phyloP scores from a whole-genome alignment of 2,329 filamentous ascomycete genomes.

The Aschersonia sp. region DNA sequence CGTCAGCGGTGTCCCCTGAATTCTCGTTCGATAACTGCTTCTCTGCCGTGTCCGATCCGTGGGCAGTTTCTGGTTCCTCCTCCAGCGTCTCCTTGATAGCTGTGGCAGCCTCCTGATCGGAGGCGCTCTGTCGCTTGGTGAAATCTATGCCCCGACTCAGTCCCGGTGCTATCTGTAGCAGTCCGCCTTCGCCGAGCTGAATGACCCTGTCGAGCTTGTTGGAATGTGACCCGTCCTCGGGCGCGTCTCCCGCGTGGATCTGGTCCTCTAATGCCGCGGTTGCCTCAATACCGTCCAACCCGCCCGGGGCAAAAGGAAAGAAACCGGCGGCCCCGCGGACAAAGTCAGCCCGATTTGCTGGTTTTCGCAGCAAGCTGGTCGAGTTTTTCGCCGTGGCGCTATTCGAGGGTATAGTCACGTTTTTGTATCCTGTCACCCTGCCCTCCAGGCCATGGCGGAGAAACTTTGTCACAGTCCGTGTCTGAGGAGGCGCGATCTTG shows the following conservation, averaged over 20 bases:
- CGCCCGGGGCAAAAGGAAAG: slow-evolving; percentile 86
- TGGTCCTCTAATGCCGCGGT: slow-evolving; percentile 75
- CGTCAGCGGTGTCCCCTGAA: slow-evolving; percentile 13
- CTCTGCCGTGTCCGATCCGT: slow-evolving; percentile 12
- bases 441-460: slow-evolving; percentile 83
- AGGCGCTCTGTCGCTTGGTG: slow-evolving; percentile 37
- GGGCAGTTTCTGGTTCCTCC: slow-evolving; percentile 30
- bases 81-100: slow-evolving; percentile 54
- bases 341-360: slow-evolving; percentile 76
- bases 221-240: slow-evolving; percentile 25
- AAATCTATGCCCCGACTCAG: slow-evolving; percentile 67
- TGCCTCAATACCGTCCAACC: slow-evolving; percentile 73
- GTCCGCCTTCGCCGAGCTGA: slow-evolving; percentile 63
- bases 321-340: slow-evolving; percentile 86
- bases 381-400: slow-evolving; percentile 92
- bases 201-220: slow-evolving; percentile 72
- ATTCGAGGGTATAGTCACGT: slow-evolving; percentile 80
- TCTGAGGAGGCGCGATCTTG: slow-evolving; percentile 77
- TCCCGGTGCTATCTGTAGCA: slow-evolving; percentile 73
- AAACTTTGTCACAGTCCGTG: slow-evolving; percentile 87
- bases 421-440: slow-evolving; percentile 81
- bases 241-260: slow-evolving; percentile 36
- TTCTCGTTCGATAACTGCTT: slow-evolving; percentile 10
- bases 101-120: slow-evolving; percentile 46
- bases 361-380: slow-evolving; percentile 75